A percentile compares a stretch with the other conserved stretches of the same genome.
These are phyloP conservation scores for Fusarium burgessii DNA, from an alignment of 2,329 filamentous ascomycete genomes.

Conservation along the genomic window DNA sequence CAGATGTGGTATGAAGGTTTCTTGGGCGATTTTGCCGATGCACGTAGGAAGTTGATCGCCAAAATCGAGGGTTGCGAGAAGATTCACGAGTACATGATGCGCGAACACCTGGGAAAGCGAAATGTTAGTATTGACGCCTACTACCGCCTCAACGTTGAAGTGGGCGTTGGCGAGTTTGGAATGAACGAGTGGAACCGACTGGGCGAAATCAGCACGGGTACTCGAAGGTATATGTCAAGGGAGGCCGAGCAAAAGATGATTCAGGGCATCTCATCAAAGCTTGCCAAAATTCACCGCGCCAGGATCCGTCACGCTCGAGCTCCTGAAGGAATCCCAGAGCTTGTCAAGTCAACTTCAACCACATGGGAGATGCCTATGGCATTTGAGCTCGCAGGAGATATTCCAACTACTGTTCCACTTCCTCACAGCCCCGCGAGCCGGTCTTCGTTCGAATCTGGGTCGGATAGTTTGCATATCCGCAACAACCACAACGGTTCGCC, in stretches of 20 bases:
- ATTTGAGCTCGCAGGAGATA: slow-evolving; percentile 69
- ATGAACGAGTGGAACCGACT: slow-evolving; percentile 98
- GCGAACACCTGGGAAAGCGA: slow-evolving; percentile 79
- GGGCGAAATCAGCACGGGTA: slow-evolving; percentile 95
- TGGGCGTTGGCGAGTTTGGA: slow-evolving; percentile 95
- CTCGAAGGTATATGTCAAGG: slow-evolving; percentile 82
- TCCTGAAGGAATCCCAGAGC: slow-evolving; percentile 57
- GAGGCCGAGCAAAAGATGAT: slow-evolving; percentile 82
- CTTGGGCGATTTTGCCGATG: slow-evolving; percentile 91
- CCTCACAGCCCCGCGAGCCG: slow-evolving; percentile 57
- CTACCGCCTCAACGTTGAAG: slow-evolving; percentile 95
- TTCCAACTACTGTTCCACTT: slow-evolving; percentile 57
- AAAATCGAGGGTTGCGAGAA: slow-evolving; percentile 97
- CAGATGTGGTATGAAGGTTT: slow-evolving; percentile 96
- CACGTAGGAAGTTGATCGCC: slow-evolving; percentile 81
- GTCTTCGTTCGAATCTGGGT: slow-evolving; percentile 68
- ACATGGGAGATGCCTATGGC: slow-evolving; percentile 61
- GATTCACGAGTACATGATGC: slow-evolving; percentile 88
- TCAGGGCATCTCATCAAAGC: slow-evolving; percentile 78
- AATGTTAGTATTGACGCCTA: slow-evolving; percentile 91
- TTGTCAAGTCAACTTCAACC: slow-evolving; percentile 57
- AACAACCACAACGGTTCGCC: slow-evolving; percentile 57
- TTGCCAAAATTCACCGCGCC: slow-evolving; percentile 85
- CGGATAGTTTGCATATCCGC: slow-evolving; percentile 61
- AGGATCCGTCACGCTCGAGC: slow-evolving; percentile 74